phyloP scores from a whole-genome alignment of 78 protist species.

The Dictyostelium firmibasis region DNA sequence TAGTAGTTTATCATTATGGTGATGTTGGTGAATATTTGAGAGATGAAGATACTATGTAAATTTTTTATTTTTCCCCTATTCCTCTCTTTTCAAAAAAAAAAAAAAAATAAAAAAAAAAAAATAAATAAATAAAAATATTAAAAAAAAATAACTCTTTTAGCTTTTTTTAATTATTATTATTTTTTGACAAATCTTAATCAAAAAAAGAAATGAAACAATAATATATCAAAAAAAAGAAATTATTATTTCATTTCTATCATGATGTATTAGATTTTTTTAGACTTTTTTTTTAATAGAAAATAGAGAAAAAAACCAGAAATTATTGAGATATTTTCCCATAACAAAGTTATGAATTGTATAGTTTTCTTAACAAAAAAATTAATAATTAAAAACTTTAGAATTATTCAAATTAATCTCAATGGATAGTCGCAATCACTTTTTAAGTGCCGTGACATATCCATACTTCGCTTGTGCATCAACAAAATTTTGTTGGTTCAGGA shows the following conservation, averaged over 20 bases:
- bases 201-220: too few relatives aligned
- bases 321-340: too few relatives aligned
- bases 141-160: neutral
- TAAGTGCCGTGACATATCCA: neutral
- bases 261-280: too few relatives aligned
- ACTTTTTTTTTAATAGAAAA: too few relatives aligned
- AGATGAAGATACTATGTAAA: slow-evolving; percentile 85
- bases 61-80: neutral
- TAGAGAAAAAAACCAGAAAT: too few relatives aligned
- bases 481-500: neutral
- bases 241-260: too few relatives aligned
- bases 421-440: neutral
- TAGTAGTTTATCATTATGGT: slow-evolving; percentile 94
- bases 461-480: neutral
- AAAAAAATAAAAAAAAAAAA: neutral
- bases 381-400: too few relatives aligned
- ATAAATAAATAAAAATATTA: neutral
- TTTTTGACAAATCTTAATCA: too few relatives aligned
- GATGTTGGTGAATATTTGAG: slow-evolving; percentile 99
- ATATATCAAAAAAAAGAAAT: too few relatives aligned
- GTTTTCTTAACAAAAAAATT: too few relatives aligned
- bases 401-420: neutral
- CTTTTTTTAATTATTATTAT: too few relatives aligned
- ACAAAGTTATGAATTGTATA: too few relatives aligned
- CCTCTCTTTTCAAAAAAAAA: neutral